phyloP scores from a whole-genome alignment of 495 filamentous ascomycete species.

The Amorphotheca resinae region DNA sequence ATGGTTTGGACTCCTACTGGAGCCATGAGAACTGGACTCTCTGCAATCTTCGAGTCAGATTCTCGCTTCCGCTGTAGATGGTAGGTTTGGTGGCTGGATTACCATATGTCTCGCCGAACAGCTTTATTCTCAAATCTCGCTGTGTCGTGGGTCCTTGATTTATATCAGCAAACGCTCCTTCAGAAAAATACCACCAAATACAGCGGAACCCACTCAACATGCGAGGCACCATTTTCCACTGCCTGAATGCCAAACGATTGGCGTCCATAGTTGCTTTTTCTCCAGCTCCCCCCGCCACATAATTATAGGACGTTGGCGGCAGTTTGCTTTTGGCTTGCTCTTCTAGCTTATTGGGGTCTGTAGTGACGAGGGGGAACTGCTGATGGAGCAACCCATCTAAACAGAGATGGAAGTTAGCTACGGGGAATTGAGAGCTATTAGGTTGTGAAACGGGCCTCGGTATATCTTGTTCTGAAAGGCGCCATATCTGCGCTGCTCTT shows the following conservation, averaged over 20 bases:
- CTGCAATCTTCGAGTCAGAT: constrained; percentile 6
- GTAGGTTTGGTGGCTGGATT: neutral
- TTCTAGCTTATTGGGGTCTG: constrained; percentile 47
- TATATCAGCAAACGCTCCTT: neutral
- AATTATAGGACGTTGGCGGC: constrained; percentile 39
- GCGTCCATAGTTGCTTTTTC: constrained; percentile 53
- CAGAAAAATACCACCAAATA: neutral
- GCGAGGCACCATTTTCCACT: constrained; percentile 46
- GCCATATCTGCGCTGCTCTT: constrained; percentile 11
- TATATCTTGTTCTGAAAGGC: constrained; percentile 15
- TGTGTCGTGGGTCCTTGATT: constrained; percentile 24
- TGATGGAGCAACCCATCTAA: constrained; percentile 35
- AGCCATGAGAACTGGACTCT: constrained; percentile 41
- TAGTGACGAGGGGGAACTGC: constrained; percentile 40
- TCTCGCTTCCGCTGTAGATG: neutral
- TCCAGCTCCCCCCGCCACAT: constrained; percentile 52
- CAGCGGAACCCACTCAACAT: constrained; percentile 15
- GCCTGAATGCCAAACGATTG: constrained; percentile 50
- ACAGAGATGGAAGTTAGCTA: constrained; percentile 29
- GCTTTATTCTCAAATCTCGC: constrained; percentile 38
- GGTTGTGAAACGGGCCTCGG: constrained; percentile 1
- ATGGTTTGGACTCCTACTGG: constrained; percentile 47
- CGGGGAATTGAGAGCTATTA: too few relatives aligned
- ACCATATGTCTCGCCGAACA: constrained; percentile 43
- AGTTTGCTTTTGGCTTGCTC: constrained; percentile 40